Evolutionary conservation across 192 early-diverging fungal species (phyloP).

Genomic region (Coemansia sp.): DNA sequence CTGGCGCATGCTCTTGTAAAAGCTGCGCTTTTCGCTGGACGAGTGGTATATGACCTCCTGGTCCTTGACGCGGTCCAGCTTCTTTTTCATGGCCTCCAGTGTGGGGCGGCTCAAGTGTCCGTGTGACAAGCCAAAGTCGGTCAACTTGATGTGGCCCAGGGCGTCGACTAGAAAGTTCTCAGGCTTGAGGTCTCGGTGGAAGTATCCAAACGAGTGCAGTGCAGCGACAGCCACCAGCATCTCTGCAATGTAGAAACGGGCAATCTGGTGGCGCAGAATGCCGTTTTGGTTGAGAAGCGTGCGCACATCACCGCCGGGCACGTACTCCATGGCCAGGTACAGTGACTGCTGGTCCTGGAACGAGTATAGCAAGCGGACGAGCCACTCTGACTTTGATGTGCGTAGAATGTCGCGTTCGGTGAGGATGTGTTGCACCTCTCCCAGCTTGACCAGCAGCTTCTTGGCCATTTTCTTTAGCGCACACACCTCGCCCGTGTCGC

Average conservation of each 20-base stretch:
- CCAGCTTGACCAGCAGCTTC: constrained; percentile 60
- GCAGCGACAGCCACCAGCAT: constrained; percentile 76
- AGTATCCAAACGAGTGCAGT: constrained; percentile 55
- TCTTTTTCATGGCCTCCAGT: constrained; percentile 54
- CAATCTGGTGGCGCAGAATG: constrained; percentile 72
- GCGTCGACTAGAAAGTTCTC: constrained; percentile 56
- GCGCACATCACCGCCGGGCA: constrained; percentile 72
- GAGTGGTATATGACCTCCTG: constrained; percentile 50
- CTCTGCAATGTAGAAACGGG: constrained; percentile 89
- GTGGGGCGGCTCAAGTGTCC: constrained; percentile 65
- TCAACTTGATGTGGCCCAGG: constrained; percentile 83
- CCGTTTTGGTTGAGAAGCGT: constrained; percentile 76
- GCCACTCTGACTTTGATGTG: constrained; percentile 71
- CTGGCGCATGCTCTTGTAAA: constrained; percentile 53
- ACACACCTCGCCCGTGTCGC: constrained; percentile 68
- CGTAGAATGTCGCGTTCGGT: constrained; percentile 79
- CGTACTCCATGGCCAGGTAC: constrained; percentile 76
- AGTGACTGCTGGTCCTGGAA: constrained; percentile 79
- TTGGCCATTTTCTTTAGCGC: constrained; percentile 83
- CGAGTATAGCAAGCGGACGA: constrained; percentile 87
- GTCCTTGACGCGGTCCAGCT: constrained; percentile 61
- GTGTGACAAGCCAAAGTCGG: constrained; percentile 90
- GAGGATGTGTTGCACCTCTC: constrained; percentile 72
- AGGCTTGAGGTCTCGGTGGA: constrained; percentile 56
- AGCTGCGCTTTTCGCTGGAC: constrained; percentile 53